Evolutionary conservation across 2,329 filamentous ascomycete species (phyloP).

Genomic region (Orbilia brochopaga): DNA sequence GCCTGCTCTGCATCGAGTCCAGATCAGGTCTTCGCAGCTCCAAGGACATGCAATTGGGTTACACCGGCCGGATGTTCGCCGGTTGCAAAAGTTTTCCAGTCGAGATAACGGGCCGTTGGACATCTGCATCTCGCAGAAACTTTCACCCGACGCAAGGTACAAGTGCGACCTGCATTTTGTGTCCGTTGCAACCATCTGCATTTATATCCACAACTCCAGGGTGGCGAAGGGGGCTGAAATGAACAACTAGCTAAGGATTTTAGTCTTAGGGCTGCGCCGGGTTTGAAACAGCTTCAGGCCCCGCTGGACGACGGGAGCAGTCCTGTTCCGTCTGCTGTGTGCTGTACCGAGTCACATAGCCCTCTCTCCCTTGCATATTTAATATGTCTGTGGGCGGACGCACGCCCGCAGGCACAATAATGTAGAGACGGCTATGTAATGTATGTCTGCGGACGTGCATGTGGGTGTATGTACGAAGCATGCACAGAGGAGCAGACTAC

Average conservation of each 20-base stretch:
- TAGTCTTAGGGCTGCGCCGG: constrained; percentile 25
- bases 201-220: background rate
- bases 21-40: background rate
- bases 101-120: no score
- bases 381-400: constrained; percentile 3
- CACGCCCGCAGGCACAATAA: background rate
- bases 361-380: constrained; percentile 12
- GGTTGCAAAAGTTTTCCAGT: no score
- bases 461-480: background rate
- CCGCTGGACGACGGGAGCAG: constrained; percentile 14
- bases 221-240: background rate
- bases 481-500: background rate
- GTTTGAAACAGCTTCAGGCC: constrained; percentile 21
- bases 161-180: no score
- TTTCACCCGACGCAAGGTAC: no score
- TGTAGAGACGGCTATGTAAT: constrained; percentile 3
- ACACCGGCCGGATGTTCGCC: no score
- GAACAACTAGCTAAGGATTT: background rate
- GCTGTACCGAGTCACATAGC: constrained; percentile 18
- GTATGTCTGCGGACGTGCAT: constrained; percentile 8
- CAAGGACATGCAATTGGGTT: background rate
- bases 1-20: background rate
- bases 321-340: constrained; percentile 31
- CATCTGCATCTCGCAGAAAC: no score
- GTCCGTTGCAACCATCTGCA: no score